Evolutionary conservation across 805 yeast species (phyloP), one percentile per base, ranked within the genome.

Genomic region (Ogataea saltuana): DNA sequence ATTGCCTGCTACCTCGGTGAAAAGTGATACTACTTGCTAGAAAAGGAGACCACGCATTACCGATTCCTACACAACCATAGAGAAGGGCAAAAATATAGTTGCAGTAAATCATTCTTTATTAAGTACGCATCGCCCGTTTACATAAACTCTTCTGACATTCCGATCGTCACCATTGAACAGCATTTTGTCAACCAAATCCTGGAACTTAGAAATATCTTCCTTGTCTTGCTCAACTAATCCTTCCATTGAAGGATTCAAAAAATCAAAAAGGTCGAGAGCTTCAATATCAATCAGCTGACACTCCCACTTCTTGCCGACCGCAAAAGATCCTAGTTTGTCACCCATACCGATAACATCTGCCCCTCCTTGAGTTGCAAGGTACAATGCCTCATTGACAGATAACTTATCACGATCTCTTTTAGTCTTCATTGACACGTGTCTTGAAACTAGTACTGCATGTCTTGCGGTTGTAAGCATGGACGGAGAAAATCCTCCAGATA

Each of bases 151-250:
- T 4, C 67, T 57, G 21, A 89, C 80, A 59, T 89, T 89, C 56
- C 97, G 74, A 61, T 89, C 97, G 63, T 89, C 97, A 8, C 97
- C 97, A 41, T 79, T 75, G 60, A 86, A 89, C 9, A 88, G 70
- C 97, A 97, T 90, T 61, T 86, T 87, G 40, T 85, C 83, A 4
- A 88, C 61, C 37, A 85, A 55, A 54, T 81, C 78, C 17, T 68
- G 68, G 58, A 78, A 68, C 46, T 70, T 71, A 5, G 43, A 32
- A 12, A 35, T 5, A 5, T 47, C 42, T 4, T 33, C 44, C 12
- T 21, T 28, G 5, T 39, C 21, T 13, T 41, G 34, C 6, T 15
- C 21, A 12, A 30, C 13, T 3, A 48, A 29, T 3, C 44, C 43
- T 12, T 33, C 33, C 46, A 46, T 41, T 1, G 46, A 40, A 1